A percentile compares a stretch with the other conserved stretches of the same genome.
Evolutionary conservation across 2,329 filamentous ascomycete genomes (phyloP).

Genomic region (Trichothecium roseum): DNA sequence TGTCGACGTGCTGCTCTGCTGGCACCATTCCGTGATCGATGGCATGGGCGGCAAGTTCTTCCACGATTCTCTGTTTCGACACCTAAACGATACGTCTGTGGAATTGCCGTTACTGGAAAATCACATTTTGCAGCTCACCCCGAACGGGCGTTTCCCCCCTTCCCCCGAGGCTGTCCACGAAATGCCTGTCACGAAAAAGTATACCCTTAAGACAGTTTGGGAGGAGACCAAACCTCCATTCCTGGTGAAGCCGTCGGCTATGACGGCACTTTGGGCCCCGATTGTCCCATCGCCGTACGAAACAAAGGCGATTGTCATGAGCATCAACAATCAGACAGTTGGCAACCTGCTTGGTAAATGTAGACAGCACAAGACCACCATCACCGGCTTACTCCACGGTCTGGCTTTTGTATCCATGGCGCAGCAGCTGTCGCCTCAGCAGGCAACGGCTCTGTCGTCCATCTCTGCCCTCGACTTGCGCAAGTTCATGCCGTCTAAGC

Average conservation of each 20-base stretch:
- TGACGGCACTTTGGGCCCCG: slow-evolving; percentile 14
- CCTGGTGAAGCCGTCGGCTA: slow-evolving; percentile 3
- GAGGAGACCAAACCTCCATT: slow-evolving; percentile 9
- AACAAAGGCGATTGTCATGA: slow-evolving; percentile 12
- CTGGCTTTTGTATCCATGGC: slow-evolving; percentile 2
- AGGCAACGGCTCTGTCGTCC: neutral
- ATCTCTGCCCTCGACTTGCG: slow-evolving; percentile 11
- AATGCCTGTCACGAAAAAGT: slow-evolving; percentile 9
- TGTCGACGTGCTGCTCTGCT: slow-evolving; percentile 16
- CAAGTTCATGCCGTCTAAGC: slow-evolving; percentile 6
- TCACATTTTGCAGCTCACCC: slow-evolving; percentile 6
- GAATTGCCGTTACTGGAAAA: neutral
- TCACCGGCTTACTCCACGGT: slow-evolving; percentile 17
- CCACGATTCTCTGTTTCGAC: slow-evolving; percentile 15
- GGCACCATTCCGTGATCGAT: slow-evolving; percentile 16
- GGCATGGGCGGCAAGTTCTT: slow-evolving; percentile 20
- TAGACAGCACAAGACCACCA: slow-evolving; percentile 15
- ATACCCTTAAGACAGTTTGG: slow-evolving; percentile 9
- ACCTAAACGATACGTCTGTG: slow-evolving; percentile 11
- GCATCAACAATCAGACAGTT: slow-evolving; percentile 7
- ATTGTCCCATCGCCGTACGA: slow-evolving; percentile 8
- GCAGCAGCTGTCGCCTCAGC: slow-evolving; percentile 3
- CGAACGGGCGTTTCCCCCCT: slow-evolving; percentile 10
- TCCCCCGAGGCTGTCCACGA: slow-evolving; percentile 12
- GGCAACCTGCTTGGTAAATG: slow-evolving; percentile 12